Evolutionary conservation across 1,284 basidiomycete genomes (phyloP), one percentile per base, ranked within the genome.

Genomic region (Trichosporon asahii): DNA sequence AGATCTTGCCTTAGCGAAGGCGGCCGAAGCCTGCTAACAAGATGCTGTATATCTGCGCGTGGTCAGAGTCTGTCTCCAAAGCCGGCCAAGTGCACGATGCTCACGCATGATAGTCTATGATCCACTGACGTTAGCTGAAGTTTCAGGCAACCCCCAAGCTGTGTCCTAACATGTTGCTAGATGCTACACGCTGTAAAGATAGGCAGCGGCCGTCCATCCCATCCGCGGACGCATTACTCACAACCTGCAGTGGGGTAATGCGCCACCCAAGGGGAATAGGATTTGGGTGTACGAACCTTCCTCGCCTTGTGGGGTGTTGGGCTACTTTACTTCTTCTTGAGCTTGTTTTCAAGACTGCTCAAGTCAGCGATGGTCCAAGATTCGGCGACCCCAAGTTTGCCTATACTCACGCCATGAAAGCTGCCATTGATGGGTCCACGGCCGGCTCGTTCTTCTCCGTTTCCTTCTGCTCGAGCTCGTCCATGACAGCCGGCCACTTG

Each of bases 401-500:
- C n/a, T n/a, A n/a, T n/a, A 73, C 72, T 70, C 61, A 74, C 73
- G 66, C 73, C 55, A 71, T 53, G 57, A 74, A 74, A 18, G 73
- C 73, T 29, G 73, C 67, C 70, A 74, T 70, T 7, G 66, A 44
- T 29, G 73, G 68, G 37, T 74, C 73, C 3, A 66, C 37, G 2
- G 63, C 53, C 15, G 66, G 61, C 27, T 61, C 64, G 8, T 40
- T 25, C 25, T 46, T 65, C 9, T 55, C 68, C 5, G 27, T 44
- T 5, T 27, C 49, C n/a, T 18, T 61, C 15, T 68, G 68, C 18
- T 77, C 79, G 40, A 14, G 14, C 57, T 71, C 66, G 0, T 77
- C 67, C 11, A 83, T 75, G n/a, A 80, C 80, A 12, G 70, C 66
- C 0, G 92, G 91, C 93, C 94, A 95, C 72, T 90, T 85, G 0